Conservation (phyloP, 73 alveolate genomes). For the Paramecium caudatum region DNA sequence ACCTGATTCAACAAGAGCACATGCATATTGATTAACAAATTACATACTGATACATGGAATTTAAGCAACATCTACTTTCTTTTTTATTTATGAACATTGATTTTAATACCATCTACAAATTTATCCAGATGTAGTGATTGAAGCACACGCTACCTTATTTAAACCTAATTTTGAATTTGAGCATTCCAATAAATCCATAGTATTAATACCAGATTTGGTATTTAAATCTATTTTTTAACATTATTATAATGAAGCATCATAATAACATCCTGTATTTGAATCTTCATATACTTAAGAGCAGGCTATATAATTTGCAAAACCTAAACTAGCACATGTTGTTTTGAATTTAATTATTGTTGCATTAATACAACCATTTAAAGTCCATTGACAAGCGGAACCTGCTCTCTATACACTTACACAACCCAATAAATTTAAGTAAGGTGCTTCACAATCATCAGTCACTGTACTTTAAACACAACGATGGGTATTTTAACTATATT, state of each 20-base stretch:
- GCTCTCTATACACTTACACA: background rate
- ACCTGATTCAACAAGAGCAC: conserved; percentile 3
- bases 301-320: conserved; percentile 15
- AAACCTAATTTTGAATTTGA: background rate
- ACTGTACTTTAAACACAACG: background rate
- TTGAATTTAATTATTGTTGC: background rate
- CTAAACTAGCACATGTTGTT: conserved; percentile 1
- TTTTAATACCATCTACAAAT: conserved; percentile 38
- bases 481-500: background rate
- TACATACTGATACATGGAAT: background rate
- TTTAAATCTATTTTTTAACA: background rate
- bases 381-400: conserved; percentile 1
- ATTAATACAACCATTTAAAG: background rate
- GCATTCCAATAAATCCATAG: background rate
- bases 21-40: conserved; percentile 13
- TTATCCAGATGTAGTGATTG: background rate
- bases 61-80: conserved; percentile 17
- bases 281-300: conserved; percentile 3
- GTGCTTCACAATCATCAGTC: background rate
- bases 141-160: conserved; percentile 36
- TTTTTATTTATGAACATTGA: conserved; percentile 9
- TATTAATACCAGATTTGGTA: background rate
- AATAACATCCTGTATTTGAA: background rate
- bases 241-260: background rate
- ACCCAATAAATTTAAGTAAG: conserved; percentile 22